Percentiles rank a stretch among this genome's conserved stretches.
Evolutionary conservation across 768 basidiomycete genomes (phyloP).

Genomic region (Termitomyces sp.): DNA sequence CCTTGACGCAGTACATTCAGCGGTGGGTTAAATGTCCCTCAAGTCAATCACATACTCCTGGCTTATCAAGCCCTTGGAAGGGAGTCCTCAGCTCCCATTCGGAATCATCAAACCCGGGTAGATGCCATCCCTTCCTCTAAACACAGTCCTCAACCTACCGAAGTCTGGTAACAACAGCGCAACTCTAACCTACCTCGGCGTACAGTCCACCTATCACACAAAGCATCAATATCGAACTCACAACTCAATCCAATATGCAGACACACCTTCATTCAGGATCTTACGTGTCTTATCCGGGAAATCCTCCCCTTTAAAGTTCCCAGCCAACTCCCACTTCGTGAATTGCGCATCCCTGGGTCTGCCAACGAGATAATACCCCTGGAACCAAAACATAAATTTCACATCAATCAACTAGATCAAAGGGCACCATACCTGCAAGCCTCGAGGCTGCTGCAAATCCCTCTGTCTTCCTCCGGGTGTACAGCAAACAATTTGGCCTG

Average conservation of each 20-base stretch:
- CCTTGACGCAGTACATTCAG: constrained; percentile 1
- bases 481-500: constrained; percentile 14
- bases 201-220: constrained; percentile 9
- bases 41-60: constrained; percentile 6
- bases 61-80: constrained; percentile 9
- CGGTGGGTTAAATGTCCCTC: neutral
- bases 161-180: neutral
- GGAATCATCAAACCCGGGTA: constrained; percentile 14
- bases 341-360: constrained; percentile 6
- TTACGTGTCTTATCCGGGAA: constrained; percentile 13
- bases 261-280: constrained; percentile 13
- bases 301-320: constrained; percentile 11
- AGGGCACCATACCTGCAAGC: constrained; percentile 7
- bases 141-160: neutral
- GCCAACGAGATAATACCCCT: constrained; percentile 14
- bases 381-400: neutral
- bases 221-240: neutral
- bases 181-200: constrained; percentile 7
- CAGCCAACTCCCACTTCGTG: constrained; percentile 11
- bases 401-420: neutral
- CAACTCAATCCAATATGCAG: neutral
- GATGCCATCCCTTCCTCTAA: constrained; percentile 14
- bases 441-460: constrained; percentile 13
- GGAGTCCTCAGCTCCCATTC: constrained; percentile 12
- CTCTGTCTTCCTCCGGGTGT: constrained; percentile 14